These are phyloP conservation scores for Aspergillus sp. DNA, from an alignment of 2,329 filamentous ascomycete genomes.

Conservation along the genomic window DNA sequence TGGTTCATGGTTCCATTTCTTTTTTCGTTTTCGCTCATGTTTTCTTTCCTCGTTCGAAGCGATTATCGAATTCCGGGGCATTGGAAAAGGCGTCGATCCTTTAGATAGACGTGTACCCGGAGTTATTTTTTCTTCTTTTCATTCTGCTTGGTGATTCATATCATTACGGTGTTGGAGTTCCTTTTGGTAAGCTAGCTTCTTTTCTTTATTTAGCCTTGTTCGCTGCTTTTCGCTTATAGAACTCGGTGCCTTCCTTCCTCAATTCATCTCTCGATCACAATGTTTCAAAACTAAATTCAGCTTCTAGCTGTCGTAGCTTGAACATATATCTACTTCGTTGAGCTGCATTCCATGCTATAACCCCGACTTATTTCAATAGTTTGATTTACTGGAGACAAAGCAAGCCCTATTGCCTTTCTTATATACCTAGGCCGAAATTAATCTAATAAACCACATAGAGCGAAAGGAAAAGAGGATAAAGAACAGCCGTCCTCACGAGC, in stretches of 20 bases:
- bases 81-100: slow-evolving; percentile 8
- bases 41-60: background rate
- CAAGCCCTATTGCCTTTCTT: no score
- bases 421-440: no score
- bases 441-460: no score
- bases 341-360: no score
- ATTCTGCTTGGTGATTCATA: background rate
- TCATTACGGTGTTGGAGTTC: background rate
- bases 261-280: background rate
- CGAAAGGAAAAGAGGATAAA: no score
- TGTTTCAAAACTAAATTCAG: background rate
- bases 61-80: background rate
- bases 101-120: slow-evolving; percentile 10
- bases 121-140: slow-evolving; percentile 2
- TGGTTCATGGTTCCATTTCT: background rate
- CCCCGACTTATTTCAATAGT: no score
- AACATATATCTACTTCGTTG: no score
- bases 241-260: background rate
- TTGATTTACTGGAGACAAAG: no score
- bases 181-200: background rate
- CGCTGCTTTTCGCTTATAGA: background rate
- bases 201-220: background rate
- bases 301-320: no score
- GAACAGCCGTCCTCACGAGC: no score
- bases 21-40: slow-evolving; percentile 8